Conservation (phyloP, 164 flowering plant species). For the Sedum album region DNA sequence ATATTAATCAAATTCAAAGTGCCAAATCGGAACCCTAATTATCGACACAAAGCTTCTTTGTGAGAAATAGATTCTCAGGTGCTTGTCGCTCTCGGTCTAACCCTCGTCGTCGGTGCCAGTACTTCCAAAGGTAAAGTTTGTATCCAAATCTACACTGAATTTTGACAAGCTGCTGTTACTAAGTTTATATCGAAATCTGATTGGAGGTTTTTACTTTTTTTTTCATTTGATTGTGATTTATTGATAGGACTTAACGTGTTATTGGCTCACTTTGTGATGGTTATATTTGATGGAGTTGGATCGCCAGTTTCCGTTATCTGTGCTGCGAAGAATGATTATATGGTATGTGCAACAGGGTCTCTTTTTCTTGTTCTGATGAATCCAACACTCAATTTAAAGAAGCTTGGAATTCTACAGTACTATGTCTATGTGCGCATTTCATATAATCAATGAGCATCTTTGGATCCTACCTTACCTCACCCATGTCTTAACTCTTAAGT, state of each 20-base stretch:
- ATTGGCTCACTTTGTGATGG: too few relatives aligned
- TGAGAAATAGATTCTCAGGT: slow-evolving; percentile 74
- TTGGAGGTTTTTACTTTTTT: too few relatives aligned
- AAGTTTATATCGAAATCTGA: too few relatives aligned
- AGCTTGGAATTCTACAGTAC: slow-evolving; percentile 96
- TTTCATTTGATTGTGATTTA: background rate
- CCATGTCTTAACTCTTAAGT: too few relatives aligned
- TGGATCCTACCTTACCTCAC: background rate
- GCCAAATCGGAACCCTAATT: background rate
- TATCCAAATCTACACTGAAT: too few relatives aligned
- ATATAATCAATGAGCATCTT: background rate
- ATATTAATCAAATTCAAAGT: background rate
- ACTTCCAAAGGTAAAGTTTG: slow-evolving; percentile 68
- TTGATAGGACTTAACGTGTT: too few relatives aligned
- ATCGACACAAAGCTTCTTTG: background rate
- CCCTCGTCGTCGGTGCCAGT: slow-evolving; percentile 81
- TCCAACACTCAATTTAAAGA: slow-evolving; percentile 73
- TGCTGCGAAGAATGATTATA: too few relatives aligned
- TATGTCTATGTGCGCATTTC: background rate
- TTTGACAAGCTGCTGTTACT: background rate
- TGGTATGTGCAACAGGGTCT: slow-evolving; percentile 56
- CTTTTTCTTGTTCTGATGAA: slow-evolving; percentile 70
- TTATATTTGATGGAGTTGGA: background rate
- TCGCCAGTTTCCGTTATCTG: too few relatives aligned
- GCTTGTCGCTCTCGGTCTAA: slow-evolving; percentile 66